A percentile compares a stretch with the other conserved stretches of the same genome.
Evolutionary conservation across 352 stramenopile genomes (phyloP).

Genomic region (Globisporangium sylvaticum): DNA sequence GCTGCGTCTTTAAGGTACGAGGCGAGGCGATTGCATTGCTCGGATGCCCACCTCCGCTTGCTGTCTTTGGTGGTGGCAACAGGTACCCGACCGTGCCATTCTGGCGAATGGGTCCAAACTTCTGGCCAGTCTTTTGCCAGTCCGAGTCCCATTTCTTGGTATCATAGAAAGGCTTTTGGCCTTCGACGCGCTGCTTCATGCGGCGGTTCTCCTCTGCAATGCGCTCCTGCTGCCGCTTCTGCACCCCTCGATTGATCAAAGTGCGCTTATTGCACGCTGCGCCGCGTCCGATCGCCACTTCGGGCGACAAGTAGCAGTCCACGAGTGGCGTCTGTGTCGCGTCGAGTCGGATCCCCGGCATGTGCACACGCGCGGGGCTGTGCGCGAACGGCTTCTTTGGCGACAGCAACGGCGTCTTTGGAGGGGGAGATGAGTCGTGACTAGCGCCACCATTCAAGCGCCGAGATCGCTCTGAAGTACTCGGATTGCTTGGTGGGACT

Average conservation of each 20-base stretch:
- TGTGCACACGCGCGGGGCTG: constrained; percentile 51
- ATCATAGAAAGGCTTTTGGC: constrained; percentile 67
- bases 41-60: constrained; percentile 1
- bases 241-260: constrained; percentile 55
- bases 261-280: constrained; percentile 70
- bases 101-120: constrained; percentile 61
- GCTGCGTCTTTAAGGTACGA: background rate
- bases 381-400: constrained; percentile 29
- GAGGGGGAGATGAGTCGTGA: background rate
- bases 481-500: background rate
- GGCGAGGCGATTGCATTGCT: background rate
- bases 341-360: constrained; percentile 66
- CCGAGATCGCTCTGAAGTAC: background rate
- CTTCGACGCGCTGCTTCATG: constrained; percentile 44
- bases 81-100: constrained; percentile 69
- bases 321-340: constrained; percentile 64
- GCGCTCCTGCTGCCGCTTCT: constrained; percentile 39
- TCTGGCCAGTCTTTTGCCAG: constrained; percentile 52
- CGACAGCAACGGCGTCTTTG: constrained; percentile 14
- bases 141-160: constrained; percentile 70
- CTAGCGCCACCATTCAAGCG: background rate
- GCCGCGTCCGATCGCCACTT: constrained; percentile 51
- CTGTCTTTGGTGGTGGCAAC: constrained; percentile 32
- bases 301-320: constrained; percentile 70
- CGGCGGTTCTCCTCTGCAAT: constrained; percentile 69